These are phyloP conservation scores for Lachancea sp. DNA, from an alignment of 805 yeast species.

Conservation along the genomic window DNA sequence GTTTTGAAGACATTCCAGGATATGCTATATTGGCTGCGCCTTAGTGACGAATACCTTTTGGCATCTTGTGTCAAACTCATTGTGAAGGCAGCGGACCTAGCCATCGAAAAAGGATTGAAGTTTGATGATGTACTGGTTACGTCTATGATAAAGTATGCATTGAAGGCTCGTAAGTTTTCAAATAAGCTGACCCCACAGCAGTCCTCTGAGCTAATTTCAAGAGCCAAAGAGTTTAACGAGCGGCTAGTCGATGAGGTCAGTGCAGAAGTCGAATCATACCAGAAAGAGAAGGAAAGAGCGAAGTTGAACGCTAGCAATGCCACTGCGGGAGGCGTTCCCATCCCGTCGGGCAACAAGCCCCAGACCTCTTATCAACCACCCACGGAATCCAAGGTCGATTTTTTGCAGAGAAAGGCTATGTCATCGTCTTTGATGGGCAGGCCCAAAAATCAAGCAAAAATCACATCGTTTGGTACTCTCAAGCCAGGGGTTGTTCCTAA, in stretches of 20 bases:
- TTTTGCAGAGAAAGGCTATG: conserved; percentile 28
- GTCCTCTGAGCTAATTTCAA: conserved; percentile 51
- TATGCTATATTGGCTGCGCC: conserved; percentile 72
- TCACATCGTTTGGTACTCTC: conserved; percentile 36
- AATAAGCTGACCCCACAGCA: conserved; percentile 67
- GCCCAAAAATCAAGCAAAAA: conserved; percentile 32
- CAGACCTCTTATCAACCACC: background rate
- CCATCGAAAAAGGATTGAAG: conserved; percentile 45
- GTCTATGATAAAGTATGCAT: conserved; percentile 55
- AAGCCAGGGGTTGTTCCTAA: conserved; percentile 22
- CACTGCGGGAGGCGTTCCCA: background rate
- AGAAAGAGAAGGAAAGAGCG: conserved; percentile 25
- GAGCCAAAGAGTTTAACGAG: conserved; percentile 51
- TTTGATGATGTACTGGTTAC: conserved; percentile 50
- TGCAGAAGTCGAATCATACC: conserved; percentile 36
- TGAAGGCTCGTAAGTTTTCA: conserved; percentile 58
- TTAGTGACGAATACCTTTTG: conserved; percentile 67
- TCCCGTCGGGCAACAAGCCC: background rate
- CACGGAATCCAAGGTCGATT: conserved; percentile 28
- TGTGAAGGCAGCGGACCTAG: conserved; percentile 57
- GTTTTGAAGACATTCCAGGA: conserved; percentile 58
- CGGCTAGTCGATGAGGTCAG: conserved; percentile 48
- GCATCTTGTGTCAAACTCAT: conserved; percentile 67
- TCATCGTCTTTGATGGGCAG: conserved; percentile 26
- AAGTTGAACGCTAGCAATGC: conserved; percentile 11